Percentiles rank a stretch among this genome's conserved stretches.
phyloP scores from a whole-genome alignment of 2,329 filamentous ascomycete genomes.

The Alternaria arbusti region DNA sequence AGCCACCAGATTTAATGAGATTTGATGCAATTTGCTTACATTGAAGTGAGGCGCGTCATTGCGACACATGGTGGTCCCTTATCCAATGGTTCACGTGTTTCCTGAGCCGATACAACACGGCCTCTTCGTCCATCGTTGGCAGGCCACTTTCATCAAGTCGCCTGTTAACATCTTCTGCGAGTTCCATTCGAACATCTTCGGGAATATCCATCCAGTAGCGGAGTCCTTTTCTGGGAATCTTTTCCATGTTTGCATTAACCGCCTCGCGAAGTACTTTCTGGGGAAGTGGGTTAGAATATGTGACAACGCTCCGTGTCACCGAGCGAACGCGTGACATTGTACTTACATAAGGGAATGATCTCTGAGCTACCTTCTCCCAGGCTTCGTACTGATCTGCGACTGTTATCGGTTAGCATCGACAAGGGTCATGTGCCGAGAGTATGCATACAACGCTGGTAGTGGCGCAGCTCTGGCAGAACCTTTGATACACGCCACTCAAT shows the following conservation, averaged over 20 bases:
- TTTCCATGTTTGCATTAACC: not conserved
- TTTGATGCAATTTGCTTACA: not conserved
- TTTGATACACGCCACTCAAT: constrained; percentile 9
- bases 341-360: not conserved
- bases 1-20: not conserved
- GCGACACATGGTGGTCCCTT: not conserved
- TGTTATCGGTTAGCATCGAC: not conserved
- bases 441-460: constrained; percentile 4
- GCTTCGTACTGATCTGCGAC: not conserved
- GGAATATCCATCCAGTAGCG: constrained; percentile 11
- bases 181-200: not conserved
- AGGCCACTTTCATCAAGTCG: constrained; percentile 1
- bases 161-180: constrained; percentile 2
- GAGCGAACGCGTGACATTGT: not conserved
- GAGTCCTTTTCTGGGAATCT: not conserved
- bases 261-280: constrained; percentile 4
- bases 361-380: not conserved
- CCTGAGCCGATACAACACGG: constrained; percentile 3
- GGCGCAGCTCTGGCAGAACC: constrained; percentile 4
- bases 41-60: not conserved
- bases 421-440: not conserved
- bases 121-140: constrained; percentile 3
- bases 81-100: constrained; percentile 11
- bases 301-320: not conserved
- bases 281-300: not conserved